phyloP scores from a whole-genome alignment of 805 yeast species.

The Wickerhamomyces mucosus region DNA sequence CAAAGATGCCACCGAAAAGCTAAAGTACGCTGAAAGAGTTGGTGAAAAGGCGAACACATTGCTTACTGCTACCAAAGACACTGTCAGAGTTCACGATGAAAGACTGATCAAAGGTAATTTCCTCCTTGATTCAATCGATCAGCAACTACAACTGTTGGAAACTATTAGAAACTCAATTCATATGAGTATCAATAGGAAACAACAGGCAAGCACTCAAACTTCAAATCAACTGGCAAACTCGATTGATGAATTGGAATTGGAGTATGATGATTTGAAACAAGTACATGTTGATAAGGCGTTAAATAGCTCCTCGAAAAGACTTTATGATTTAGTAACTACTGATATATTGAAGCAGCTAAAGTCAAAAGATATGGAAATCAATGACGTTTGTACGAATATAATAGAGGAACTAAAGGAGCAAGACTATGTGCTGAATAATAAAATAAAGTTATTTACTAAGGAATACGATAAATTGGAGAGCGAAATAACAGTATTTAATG shows the following conservation, averaged over 20 bases:
- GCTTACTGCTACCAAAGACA: slow-evolving; percentile 26
- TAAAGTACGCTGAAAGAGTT: slow-evolving; percentile 38
- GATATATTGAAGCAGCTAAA: slow-evolving; percentile 21
- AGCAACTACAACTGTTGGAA: slow-evolving; percentile 36
- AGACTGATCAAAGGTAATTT: slow-evolving; percentile 34
- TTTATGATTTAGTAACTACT: slow-evolving; percentile 40
- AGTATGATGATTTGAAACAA: slow-evolving; percentile 25
- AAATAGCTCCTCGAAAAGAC: slow-evolving; percentile 11
- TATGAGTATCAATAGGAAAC: slow-evolving; percentile 17
- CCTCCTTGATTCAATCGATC: slow-evolving; percentile 33
- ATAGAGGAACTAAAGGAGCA: not conserved
- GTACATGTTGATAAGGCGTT: slow-evolving; percentile 28
- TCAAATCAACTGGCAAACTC: slow-evolving; percentile 18
- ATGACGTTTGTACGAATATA: not conserved
- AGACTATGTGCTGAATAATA: not conserved
- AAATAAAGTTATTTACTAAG: slow-evolving; percentile 1
- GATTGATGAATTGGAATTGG: slow-evolving; percentile 24
- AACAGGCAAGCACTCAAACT: slow-evolving; percentile 17
- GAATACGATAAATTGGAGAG: slow-evolving; percentile 19
- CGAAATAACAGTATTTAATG: slow-evolving; percentile 21
- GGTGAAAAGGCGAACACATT: slow-evolving; percentile 41
- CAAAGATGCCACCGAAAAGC: slow-evolving; percentile 36
- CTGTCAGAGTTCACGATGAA: slow-evolving; percentile 31
- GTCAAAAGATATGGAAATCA: slow-evolving; percentile 16
- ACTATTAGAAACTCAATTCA: slow-evolving; percentile 24